phyloP scores from a whole-genome alignment of 768 basidiomycete genomes.

The Suillus discolor region DNA sequence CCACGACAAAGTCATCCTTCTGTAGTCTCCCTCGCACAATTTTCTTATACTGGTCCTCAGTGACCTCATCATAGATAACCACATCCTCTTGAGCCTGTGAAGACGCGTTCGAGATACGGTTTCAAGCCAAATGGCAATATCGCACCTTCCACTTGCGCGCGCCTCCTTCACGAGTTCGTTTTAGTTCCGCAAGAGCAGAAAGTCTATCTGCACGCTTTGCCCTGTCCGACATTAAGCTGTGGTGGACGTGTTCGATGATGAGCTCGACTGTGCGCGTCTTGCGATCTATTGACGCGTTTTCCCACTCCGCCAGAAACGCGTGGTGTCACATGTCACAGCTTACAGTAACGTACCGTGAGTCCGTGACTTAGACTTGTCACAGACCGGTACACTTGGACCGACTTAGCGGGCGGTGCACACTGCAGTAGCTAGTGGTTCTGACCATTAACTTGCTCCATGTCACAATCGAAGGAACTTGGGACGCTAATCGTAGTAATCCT shows the following conservation, averaged over 20 bases:
- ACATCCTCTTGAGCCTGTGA: slow-evolving; percentile 56
- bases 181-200: slow-evolving; percentile 48
- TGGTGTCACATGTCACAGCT: slow-evolving; percentile 1
- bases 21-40: slow-evolving; percentile 85
- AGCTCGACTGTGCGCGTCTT: slow-evolving; percentile 20
- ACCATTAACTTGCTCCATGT: slow-evolving; percentile 21
- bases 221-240: slow-evolving; percentile 30
- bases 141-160: slow-evolving; percentile 59
- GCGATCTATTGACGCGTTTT: slow-evolving; percentile 16
- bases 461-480: slow-evolving; percentile 57
- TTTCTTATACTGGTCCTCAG: slow-evolving; percentile 83
- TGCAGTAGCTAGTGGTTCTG: not conserved
- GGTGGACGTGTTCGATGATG: slow-evolving; percentile 1
- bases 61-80: slow-evolving; percentile 85
- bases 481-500: slow-evolving; percentile 85
- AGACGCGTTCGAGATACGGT: slow-evolving; percentile 26
- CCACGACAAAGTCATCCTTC: slow-evolving; percentile 91
- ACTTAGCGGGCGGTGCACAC: not conserved
- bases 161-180: slow-evolving; percentile 61
- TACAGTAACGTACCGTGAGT: not conserved
- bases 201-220: slow-evolving; percentile 43
- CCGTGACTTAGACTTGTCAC: too few relatives aligned
- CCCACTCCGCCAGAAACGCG: slow-evolving; percentile 21
- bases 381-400: too few relatives aligned
- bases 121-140: slow-evolving; percentile 7